Conservation (phyloP, 2,329 filamentous ascomycete genomes). For the Cladosporium sp. region DNA sequence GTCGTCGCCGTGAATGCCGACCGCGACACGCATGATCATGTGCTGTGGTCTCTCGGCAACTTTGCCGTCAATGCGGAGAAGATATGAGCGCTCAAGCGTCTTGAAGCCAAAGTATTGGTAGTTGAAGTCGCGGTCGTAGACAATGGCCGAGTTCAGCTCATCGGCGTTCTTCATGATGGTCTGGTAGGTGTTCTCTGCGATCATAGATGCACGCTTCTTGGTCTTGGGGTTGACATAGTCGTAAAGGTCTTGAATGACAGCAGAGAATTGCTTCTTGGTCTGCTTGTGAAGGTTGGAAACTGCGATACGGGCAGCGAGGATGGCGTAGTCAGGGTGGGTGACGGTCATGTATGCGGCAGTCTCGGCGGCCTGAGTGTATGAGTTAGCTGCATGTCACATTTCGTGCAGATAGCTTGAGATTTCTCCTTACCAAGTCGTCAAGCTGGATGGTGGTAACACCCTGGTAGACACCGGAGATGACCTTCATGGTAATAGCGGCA, state of each 20-base stretch:
- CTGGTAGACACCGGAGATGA: conserved; percentile 98
- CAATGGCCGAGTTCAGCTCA: conserved; percentile 96
- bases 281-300: conserved; percentile 99
- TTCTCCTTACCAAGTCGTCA: conserved; percentile 80
- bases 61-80: conserved; percentile 92
- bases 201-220: conserved; percentile 82
- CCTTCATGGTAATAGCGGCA: conserved; percentile 97
- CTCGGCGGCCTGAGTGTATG: conserved; percentile 75
- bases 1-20: conserved; percentile 93
- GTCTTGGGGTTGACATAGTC: conserved; percentile 97
- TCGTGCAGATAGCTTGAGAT: not conserved
- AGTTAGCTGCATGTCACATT: not conserved
- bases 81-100: conserved; percentile 95
- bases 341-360: conserved; percentile 99
- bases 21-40: conserved; percentile 99
- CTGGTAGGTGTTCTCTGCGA: conserved; percentile 86
- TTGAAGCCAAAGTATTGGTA: conserved; percentile 99
- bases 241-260: conserved; percentile 89
- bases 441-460: conserved; percentile 96
- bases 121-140: conserved; percentile 99
- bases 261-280: conserved; percentile 99
- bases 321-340: conserved; percentile 97
- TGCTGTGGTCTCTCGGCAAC: conserved; percentile 97
- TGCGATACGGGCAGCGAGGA: conserved; percentile 95
- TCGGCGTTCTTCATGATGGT: conserved; percentile 94